phyloP scores from a whole-genome alignment of 179 eudicot genomes.

The Heliamphora ciliata region DNA sequence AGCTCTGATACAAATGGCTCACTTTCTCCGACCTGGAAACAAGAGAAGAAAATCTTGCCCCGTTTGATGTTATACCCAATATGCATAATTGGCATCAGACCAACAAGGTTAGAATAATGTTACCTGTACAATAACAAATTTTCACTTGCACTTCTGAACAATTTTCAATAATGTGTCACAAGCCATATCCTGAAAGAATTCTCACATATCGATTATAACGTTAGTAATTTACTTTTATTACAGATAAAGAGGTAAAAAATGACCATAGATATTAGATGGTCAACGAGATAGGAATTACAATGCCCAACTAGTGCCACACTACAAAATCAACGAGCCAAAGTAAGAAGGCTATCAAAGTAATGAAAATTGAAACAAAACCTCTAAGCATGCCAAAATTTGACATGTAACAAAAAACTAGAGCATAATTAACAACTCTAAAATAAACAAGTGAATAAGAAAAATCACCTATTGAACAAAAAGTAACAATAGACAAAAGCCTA shows the following conservation, averaged over 20 bases:
- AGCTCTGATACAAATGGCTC: constrained; percentile 99
- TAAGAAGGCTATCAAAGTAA: constrained; percentile 10
- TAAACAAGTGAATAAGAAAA: neutral
- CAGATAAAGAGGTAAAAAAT: neutral
- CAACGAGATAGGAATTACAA: neutral
- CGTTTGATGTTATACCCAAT: neutral
- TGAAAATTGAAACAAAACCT: neutral
- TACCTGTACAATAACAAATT: constrained; percentile 92
- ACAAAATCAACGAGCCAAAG: neutral
- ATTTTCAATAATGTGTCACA: constrained; percentile 97
- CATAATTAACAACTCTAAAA: neutral
- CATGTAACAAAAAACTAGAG: neutral
- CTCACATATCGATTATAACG: neutral
- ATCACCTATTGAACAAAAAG: neutral
- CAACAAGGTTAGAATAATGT: neutral
- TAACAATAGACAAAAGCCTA: neutral
- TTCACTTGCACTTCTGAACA: constrained; percentile 97
- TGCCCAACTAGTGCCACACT: neutral
- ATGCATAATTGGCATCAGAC: neutral
- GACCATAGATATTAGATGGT: too few relatives aligned
- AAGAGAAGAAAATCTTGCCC: neutral
- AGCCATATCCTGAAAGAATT: constrained; percentile 81
- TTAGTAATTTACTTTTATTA: neutral
- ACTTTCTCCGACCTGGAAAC: constrained; percentile 79
- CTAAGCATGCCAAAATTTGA: neutral